Base-by-base conservation (phyloP, 2,329 filamentous ascomycete genomes). In the Anisogramma anomala region DNA sequence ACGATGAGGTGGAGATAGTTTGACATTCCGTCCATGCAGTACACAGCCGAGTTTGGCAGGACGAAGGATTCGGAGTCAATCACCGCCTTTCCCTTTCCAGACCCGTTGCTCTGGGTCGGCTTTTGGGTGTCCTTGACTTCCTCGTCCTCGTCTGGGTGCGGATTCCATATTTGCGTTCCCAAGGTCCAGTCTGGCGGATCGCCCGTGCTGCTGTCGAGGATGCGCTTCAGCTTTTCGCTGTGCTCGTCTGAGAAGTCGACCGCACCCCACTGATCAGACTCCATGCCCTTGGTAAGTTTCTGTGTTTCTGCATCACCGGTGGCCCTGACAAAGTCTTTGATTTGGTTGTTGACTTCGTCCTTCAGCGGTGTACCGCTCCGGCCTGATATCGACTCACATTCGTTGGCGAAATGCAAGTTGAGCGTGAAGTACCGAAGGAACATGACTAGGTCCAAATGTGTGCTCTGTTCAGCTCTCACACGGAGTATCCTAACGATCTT, bases 51-150 rank as follows among this genome's bases (percentile, higher is more conserved):
- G 39, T 82, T 74, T 1, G 91, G 87, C 9, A 98, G 74, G 42
- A 94, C 78, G 57, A 86, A 96, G 39, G 77, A 79, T 56, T 94
- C 84, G 19, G 81, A 77, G 46, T 95, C 88, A 39, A 98, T 82
- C 4, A 77, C 66, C 1, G 91, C 91, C 60, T 81, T 84, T 41
- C 79, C 69, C 54, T 82, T 84, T 43, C 60, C 51, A 0, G 63
- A 58, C 2, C 68, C 69, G 37, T 72, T 74, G 0, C 64, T 60
- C 43, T 71, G 67, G 2, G 64, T 51, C 6, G 59, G 23, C 11
- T 39, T 43, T 19, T 43, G 31, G 38, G 58, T 44, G 22, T 60
- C 37, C 27, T 57, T 53, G 26, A 61, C 52, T 26, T 61, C 44
- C 5, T 59, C 56, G 10, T 63, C 58, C 1, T 57, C 50, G 30